Conservation (phyloP, 2,329 filamentous ascomycete species). For the Beauveria sp. region DNA sequence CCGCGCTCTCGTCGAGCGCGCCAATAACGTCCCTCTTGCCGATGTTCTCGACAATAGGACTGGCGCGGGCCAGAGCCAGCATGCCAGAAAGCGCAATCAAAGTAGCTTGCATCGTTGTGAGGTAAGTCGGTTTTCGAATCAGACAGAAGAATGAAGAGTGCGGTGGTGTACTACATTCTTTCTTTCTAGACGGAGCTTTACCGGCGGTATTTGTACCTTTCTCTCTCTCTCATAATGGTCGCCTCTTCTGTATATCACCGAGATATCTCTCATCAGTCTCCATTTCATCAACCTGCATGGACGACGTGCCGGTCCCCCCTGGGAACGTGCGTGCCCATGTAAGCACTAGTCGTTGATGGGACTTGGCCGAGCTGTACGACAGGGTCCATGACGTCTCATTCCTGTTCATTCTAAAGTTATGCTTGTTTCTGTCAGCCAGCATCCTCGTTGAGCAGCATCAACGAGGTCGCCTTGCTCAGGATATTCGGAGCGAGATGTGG, state of each 20-base stretch:
- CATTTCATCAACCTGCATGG: not conserved
- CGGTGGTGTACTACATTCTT: not conserved
- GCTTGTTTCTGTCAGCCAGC: not conserved
- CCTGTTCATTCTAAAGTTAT: not conserved
- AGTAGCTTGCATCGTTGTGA: not conserved
- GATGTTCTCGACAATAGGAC: constrained; percentile 8
- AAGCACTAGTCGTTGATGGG: not conserved
- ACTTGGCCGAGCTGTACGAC: not conserved
- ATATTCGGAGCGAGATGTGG: not conserved
- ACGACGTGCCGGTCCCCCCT: not conserved
- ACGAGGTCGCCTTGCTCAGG: not conserved
- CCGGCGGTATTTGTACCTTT: not conserved
- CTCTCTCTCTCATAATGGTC: not conserved
- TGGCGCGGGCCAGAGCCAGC: constrained; percentile 15
- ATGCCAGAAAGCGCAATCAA: constrained; percentile 1
- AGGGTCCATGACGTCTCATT: not conserved
- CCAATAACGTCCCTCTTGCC: constrained; percentile 20
- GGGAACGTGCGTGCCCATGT: not conserved
- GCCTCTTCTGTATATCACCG: not conserved
- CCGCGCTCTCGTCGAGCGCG: constrained; percentile 25
- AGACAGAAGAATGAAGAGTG: not conserved
- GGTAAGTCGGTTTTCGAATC: not conserved
- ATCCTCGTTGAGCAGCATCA: not conserved
- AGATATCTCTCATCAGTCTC: not conserved
- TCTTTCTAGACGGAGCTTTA: not conserved